Percentiles rank a stretch among this genome's conserved stretches.
Evolutionary conservation across 805 yeast species (phyloP).

Genomic region (Saccharomycopsis guyanensis): DNA sequence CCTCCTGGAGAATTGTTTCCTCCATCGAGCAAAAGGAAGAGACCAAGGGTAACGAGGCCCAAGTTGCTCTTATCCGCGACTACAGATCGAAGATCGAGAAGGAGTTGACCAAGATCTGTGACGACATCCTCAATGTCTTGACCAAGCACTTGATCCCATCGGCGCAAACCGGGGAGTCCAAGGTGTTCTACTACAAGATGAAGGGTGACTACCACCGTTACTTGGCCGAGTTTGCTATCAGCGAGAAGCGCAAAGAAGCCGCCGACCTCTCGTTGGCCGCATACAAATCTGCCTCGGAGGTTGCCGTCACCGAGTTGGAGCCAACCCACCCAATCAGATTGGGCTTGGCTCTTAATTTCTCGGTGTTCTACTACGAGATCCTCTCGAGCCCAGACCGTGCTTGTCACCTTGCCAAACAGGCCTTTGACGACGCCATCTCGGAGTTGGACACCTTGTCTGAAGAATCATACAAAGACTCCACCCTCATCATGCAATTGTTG

Average conservation of each 20-base stretch:
- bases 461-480: conserved; percentile 97
- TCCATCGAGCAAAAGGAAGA: conserved; percentile 98
- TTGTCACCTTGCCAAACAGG: conserved; percentile 97
- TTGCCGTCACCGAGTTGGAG: conserved; percentile 92
- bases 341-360: conserved; percentile 95
- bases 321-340: conserved; percentile 98
- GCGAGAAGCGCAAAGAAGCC: conserved; percentile 87
- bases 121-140: conserved; percentile 83
- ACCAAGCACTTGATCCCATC: conserved; percentile 86
- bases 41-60: conserved; percentile 87
- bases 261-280: conserved; percentile 91
- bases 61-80: conserved; percentile 82
- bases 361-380: conserved; percentile 97
- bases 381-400: conserved; percentile 98
- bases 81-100: conserved; percentile 92
- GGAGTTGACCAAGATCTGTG: conserved; percentile 89
- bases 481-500: conserved; percentile 96
- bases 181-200: conserved; percentile 98
- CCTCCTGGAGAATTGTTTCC: conserved; percentile 98
- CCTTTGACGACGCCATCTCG: conserved; percentile 98
- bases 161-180: conserved; percentile 94
- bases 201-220: conserved; percentile 99
- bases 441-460: conserved; percentile 96
- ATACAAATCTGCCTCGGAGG: conserved; percentile 91
- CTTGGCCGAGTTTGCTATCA: conserved; percentile 91